A percentile compares a stretch with the other conserved stretches of the same genome.
These are phyloP conservation scores for Entomortierella lignicola DNA, from an alignment of 192 early-diverging fungal species.

Conservation along the genomic window DNA sequence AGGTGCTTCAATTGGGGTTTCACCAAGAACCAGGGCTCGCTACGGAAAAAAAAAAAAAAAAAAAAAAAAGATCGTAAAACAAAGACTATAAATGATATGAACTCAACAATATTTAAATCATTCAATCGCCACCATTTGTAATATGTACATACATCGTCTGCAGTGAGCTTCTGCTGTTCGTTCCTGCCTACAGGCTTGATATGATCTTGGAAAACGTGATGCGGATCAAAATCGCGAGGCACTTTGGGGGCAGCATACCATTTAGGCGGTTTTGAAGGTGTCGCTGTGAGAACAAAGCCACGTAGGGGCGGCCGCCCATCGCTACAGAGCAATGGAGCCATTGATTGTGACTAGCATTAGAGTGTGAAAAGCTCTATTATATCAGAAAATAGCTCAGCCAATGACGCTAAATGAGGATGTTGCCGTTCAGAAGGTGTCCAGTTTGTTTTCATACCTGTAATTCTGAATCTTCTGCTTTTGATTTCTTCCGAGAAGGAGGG, in stretches of 20 bases:
- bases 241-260: constrained; percentile 56
- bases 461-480: constrained; percentile 47
- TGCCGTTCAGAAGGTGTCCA: not conserved
- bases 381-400: not conserved
- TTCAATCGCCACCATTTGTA: too few species aligned
- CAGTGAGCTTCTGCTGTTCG: constrained; percentile 34
- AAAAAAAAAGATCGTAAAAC: not conserved
- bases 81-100: too few species aligned
- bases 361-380: not conserved
- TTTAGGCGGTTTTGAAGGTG: constrained; percentile 49
- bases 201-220: constrained; percentile 15
- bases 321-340: constrained; percentile 25
- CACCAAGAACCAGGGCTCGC: constrained; percentile 76
- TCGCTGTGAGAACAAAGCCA: constrained; percentile 63
- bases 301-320: constrained; percentile 67
- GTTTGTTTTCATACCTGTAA: not conserved
- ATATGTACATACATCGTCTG: constrained; percentile 38
- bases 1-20: constrained; percentile 72
- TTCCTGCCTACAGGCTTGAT: not conserved
- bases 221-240: constrained; percentile 33
- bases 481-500: not conserved
- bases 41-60: constrained; percentile 45
- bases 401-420: not conserved
- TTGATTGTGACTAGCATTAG: not conserved
- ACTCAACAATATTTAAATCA: too few species aligned